Conservation (phyloP, 139 green algal species). For the Chlorella sp. region DNA sequence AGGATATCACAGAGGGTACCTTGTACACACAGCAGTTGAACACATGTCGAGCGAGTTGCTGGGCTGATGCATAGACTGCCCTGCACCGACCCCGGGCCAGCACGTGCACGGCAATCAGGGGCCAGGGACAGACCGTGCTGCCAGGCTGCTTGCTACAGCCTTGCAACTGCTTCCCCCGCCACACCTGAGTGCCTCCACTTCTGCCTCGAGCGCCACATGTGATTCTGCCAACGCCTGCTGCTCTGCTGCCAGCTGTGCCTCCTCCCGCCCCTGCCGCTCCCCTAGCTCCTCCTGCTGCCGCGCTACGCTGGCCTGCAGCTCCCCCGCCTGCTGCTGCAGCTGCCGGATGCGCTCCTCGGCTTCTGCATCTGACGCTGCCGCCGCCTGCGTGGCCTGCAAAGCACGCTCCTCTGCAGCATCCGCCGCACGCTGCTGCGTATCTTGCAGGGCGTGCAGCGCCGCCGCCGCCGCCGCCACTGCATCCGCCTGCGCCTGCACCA, state of each 20-base stretch:
- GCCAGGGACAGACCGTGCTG: too few species aligned
- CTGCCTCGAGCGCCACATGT: slow-evolving; percentile 16
- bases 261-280: background rate
- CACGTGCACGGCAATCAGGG: background rate
- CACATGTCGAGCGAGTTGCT: background rate
- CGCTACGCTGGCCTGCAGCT: background rate
- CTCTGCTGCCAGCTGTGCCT: slow-evolving; percentile 1
- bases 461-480: slow-evolving; percentile 10
- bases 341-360: background rate
- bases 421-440: background rate
- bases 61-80: too few species aligned
- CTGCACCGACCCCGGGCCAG: too few species aligned
- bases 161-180: background rate
- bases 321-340: background rate
- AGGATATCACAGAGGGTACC: too few species aligned
- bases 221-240: background rate
- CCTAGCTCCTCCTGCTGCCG: background rate
- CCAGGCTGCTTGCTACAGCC: background rate
- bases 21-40: background rate
- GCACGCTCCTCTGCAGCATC: background rate
- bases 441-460: slow-evolving; percentile 7
- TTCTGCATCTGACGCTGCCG: background rate
- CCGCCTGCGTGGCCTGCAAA: background rate
- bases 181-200: slow-evolving; percentile 49
- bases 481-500: slow-evolving; percentile 32